Percentiles rank a stretch among this genome's conserved stretches.
Evolutionary conservation across 192 early-diverging fungal species (phyloP).

Genomic region (Coemansia javaensis): DNA sequence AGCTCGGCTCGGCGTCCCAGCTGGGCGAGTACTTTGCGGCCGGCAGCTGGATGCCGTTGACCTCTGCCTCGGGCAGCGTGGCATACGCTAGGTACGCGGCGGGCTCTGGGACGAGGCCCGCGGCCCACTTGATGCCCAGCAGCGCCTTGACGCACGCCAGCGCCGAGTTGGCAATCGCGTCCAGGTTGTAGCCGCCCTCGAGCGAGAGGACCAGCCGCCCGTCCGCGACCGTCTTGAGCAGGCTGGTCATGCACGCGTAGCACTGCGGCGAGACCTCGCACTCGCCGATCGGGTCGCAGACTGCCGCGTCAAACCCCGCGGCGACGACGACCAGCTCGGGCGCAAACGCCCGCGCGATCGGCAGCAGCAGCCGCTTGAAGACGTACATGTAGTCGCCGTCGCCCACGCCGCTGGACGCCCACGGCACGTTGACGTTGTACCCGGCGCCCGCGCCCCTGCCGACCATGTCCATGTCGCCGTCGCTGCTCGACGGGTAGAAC

Average conservation of each 20-base stretch:
- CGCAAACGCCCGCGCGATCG: conserved; percentile 73
- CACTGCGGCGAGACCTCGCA: conserved; percentile 74
- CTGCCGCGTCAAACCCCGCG: conserved; percentile 87
- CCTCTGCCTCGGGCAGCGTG: conserved; percentile 26
- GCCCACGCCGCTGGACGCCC: conserved; percentile 65
- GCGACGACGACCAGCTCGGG: conserved; percentile 84
- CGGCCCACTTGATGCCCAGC: conserved; percentile 55
- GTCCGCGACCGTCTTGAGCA: conserved; percentile 64
- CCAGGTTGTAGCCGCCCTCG: conserved; percentile 87
- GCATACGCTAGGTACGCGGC: conserved; percentile 31
- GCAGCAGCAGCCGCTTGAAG: conserved; percentile 73
- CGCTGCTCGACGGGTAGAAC: conserved; percentile 70
- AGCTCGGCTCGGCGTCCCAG: conserved; percentile 14
- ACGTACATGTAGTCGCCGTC: conserved; percentile 88
- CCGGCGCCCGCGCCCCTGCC: conserved; percentile 66
- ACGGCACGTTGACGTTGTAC: conserved; percentile 83
- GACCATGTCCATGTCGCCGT: conserved; percentile 53
- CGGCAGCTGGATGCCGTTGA: conserved; percentile 18
- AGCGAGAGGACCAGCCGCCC: conserved; percentile 75
- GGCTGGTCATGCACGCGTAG: conserved; percentile 85
- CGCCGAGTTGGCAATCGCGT: conserved; percentile 68
- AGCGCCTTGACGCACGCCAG: conserved; percentile 71
- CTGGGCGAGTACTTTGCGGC: conserved; percentile 1
- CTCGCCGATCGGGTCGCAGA: conserved; percentile 76
- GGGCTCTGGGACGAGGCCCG: conserved; percentile 17